phyloP scores from a whole-genome alignment of 176 grass and related monocot genomes.

The Musa troglodytarum region DNA sequence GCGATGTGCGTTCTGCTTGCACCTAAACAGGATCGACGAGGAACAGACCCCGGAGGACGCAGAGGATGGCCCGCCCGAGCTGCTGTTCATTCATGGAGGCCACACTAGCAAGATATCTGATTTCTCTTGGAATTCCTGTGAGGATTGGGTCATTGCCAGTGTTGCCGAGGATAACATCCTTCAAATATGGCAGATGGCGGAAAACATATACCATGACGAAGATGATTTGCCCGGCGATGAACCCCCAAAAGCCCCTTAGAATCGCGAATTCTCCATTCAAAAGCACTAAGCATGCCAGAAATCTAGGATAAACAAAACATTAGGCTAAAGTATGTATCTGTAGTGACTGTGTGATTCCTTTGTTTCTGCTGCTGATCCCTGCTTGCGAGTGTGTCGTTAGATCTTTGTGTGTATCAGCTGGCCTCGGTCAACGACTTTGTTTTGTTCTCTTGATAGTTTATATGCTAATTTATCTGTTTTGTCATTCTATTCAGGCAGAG shows the following conservation, averaged over 20 bases:
- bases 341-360: no score
- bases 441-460: no score
- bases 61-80: conserved; percentile 87
- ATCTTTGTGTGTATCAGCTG: no score
- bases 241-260: conserved; percentile 42
- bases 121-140: conserved; percentile 92
- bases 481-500: no score
- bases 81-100: conserved; percentile 92
- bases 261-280: background rate
- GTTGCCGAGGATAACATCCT: conserved; percentile 98
- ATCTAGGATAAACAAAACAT: background rate
- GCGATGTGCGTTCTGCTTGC: no score
- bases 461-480: no score
- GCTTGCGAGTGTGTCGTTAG: no score
- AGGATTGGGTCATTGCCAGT: conserved; percentile 90
- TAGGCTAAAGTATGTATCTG: no score
- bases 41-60: conserved; percentile 92
- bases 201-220: conserved; percentile 98
- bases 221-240: conserved; percentile 75
- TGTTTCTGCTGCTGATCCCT: no score
- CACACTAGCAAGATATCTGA: conserved; percentile 99
- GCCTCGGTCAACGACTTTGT: no score
- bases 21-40: conserved; percentile 62
- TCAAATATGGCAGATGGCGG: conserved; percentile 99
- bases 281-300: background rate